Conservation (phyloP, 345 rosid genomes). For the Cardamine occulta region DNA sequence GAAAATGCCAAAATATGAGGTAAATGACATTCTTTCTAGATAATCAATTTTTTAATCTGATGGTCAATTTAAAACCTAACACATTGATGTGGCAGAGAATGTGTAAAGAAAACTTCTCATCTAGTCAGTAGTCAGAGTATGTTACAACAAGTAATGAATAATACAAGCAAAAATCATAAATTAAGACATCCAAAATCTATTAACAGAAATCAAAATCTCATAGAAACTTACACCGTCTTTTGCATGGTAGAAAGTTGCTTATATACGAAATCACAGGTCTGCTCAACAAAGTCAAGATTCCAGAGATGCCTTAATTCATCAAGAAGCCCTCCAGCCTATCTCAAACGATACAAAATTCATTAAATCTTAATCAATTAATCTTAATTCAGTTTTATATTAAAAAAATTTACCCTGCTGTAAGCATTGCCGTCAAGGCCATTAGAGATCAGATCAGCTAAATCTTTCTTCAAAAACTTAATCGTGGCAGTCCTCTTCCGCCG, state of each 20-base stretch:
- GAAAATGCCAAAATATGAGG: constrained; percentile 30
- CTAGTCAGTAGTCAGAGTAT: constrained; percentile 21
- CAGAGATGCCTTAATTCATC: constrained; percentile 63
- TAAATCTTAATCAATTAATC: background rate
- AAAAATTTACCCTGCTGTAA: constrained; percentile 62
- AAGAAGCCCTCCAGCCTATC: constrained; percentile 83
- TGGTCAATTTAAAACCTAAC: constrained; percentile 28
- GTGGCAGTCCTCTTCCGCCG: constrained; percentile 86
- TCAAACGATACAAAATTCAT: background rate
- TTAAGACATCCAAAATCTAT: background rate
- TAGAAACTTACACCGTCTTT: constrained; percentile 56
- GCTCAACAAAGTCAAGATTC: constrained; percentile 78
- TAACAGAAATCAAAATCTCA: background rate
- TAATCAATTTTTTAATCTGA: background rate
- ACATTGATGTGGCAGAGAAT: constrained; percentile 21
- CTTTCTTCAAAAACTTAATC: constrained; percentile 80
- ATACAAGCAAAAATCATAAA: background rate
- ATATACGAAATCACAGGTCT: constrained; percentile 61
- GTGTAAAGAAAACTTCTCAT: constrained; percentile 9
- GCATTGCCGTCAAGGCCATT: constrained; percentile 88
- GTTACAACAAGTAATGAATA: constrained; percentile 36
- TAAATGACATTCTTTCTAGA: background rate
- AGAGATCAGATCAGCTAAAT: constrained; percentile 84
- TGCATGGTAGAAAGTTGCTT: constrained; percentile 76
- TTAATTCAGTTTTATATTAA: no score